Base-by-base conservation (phyloP, 352 stramenopile species). In the Nothophytophthora sp. region DNA sequence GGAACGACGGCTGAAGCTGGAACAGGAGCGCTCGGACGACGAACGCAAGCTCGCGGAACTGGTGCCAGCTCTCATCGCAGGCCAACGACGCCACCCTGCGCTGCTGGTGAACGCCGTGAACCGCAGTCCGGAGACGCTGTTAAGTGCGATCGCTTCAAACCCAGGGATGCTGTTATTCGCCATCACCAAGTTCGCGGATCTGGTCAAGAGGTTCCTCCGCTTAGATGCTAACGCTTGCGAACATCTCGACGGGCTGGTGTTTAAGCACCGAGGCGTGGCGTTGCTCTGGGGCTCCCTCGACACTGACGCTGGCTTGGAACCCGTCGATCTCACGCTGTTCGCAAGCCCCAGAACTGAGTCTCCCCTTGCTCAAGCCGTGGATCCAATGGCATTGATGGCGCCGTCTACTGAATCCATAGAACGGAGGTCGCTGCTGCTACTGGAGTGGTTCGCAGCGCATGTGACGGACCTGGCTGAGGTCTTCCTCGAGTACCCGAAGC, bases 151-250 rank as follows among this genome's bases (percentile, higher is more conserved):
- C 11, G 35, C 70, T 5, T 50, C 80, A 12, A 88, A 90, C 52
- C 73, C 80, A 9, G 77, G 82, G 0, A 90, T 92, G 42, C 51
- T 92, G 22, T 55, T 81, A 16, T 90, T 90, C 22, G 62, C 63
- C 5, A 90, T 92, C 50, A 76, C 68, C 11, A 88, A 90, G 50
- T 90, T 87, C 32, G 35, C 79, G 3, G 63, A 75, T 0, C 44
- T 64, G 3, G 81, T 90, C n/a, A 87, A 89, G 58, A 50, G 65
- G 5, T 92, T 92, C 37, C 43, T 92, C 3, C 68, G 69, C 8
- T 41, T 92, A 23, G 81, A 92, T 35, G 22, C 67, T 1, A 86
- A 82, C 46, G 59, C 70, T 0, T 76, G 70, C 15, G 73, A 89
- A 22, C 55, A 83, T 23, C 55, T 89, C 12, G 76, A 90, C n/a